A percentile compares a stretch with the other conserved stretches of the same genome.
Evolutionary conservation across 495 filamentous ascomycete species (phyloP).

Genomic region (Rhypophila decipiens): DNA sequence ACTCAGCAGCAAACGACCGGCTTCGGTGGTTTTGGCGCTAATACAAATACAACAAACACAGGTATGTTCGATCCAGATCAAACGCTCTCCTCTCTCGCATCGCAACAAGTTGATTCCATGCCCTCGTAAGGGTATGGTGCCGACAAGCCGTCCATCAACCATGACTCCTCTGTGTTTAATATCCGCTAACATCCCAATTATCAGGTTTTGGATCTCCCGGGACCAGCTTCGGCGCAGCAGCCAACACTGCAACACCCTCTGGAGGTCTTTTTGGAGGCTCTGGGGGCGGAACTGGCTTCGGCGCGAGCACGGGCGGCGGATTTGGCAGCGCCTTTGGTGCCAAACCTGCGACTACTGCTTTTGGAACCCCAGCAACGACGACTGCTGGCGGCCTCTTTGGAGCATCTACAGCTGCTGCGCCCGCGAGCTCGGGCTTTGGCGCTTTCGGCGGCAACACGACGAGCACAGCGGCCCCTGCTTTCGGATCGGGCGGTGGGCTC

Average conservation of each 20-base stretch:
- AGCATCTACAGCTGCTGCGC: slow-evolving; percentile 19
- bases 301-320: background rate
- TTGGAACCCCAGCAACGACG: slow-evolving; percentile 9
- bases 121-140: too few species aligned
- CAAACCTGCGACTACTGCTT: slow-evolving; percentile 15
- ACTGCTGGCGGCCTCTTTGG: slow-evolving; percentile 11
- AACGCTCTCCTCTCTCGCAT: slow-evolving; percentile 1
- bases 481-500: slow-evolving; percentile 18
- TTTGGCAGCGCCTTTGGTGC: slow-evolving; percentile 6
- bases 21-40: slow-evolving; percentile 51
- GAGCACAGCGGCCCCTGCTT: slow-evolving; percentile 28
- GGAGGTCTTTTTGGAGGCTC: slow-evolving; percentile 42
- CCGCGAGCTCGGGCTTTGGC: slow-evolving; percentile 35
- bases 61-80: slow-evolving; percentile 29
- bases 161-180: too few species aligned
- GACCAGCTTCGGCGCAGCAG: slow-evolving; percentile 18
- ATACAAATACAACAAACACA: slow-evolving; percentile 39
- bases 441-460: slow-evolving; percentile 45
- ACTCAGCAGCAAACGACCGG: slow-evolving; percentile 51
- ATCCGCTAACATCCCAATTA: background rate
- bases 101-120: too few species aligned
- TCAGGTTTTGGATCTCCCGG: background rate
- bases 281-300: slow-evolving; percentile 1
- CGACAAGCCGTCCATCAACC: too few species aligned
- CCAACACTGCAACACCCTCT: slow-evolving; percentile 8